These are phyloP conservation scores for Cicer bijugum DNA, from an alignment of 306 rosid species.

Conservation along the genomic window DNA sequence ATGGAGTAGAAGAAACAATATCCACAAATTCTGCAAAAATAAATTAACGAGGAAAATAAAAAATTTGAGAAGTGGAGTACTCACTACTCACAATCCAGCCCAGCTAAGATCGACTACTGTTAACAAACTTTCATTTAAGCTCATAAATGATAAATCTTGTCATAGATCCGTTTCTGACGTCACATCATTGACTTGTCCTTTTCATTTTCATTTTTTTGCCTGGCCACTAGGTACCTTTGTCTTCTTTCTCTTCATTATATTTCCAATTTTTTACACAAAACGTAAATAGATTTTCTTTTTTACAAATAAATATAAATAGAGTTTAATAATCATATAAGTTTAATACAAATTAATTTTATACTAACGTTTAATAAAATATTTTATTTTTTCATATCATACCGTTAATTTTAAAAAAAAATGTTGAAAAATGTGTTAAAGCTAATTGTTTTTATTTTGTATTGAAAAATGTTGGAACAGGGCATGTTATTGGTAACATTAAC, in stretches of 20 bases:
- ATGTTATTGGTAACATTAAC: constrained; percentile 71
- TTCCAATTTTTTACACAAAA: too few species aligned
- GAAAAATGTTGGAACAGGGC: constrained; percentile 54
- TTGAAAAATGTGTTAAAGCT: too few species aligned
- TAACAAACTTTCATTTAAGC: too few species aligned
- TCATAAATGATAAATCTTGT: not conserved
- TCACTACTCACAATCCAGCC: not conserved
- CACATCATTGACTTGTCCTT: constrained; percentile 3
- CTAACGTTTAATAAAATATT: too few species aligned
- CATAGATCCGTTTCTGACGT: not conserved
- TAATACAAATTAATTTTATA: too few species aligned
- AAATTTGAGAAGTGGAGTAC: not conserved
- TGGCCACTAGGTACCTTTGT: not conserved
- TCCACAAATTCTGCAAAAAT: not conserved
- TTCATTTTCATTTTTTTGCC: not conserved
- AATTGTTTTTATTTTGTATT: constrained; percentile 2
- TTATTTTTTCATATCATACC: too few species aligned
- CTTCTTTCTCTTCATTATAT: not conserved
- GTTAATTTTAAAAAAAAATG: too few species aligned
- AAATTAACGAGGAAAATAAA: not conserved
- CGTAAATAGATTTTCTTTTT: too few species aligned
- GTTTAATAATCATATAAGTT: too few species aligned
- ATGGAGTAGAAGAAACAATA: not conserved
- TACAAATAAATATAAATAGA: too few species aligned
- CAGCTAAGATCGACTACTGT: too few species aligned